Evolutionary conservation across 169 alveolate genomes (phyloP), one percentile per base, ranked within the genome.

Genomic region (Perkinsus olseni): DNA sequence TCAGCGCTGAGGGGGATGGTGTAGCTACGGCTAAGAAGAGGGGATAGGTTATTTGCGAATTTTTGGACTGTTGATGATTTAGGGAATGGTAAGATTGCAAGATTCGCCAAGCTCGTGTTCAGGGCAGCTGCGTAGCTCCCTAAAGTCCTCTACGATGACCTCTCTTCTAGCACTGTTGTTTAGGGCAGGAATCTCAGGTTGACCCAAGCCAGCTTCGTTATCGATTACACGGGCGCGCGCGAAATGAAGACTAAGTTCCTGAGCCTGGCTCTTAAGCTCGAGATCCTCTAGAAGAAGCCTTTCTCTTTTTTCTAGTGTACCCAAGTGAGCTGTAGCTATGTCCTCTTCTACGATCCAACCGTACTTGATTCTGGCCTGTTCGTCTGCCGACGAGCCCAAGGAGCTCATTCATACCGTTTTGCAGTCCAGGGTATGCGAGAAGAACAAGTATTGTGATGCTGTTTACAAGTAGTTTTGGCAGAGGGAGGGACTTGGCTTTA

Each of bases 361-460:
- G 10, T 62, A 62, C 34, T 24, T 62, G 13, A 62, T 62, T 28
- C 34, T 62, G 82, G 82, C 82, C 17, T 62, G 82, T 24, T 62
- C 82, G 31, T 62, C 82, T 8, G 82, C 82, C 17, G 82, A 62
- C 82, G 82, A 62, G 82, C 82, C 82, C 34, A 62, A 62, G 82
- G 82, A 62, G 82, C 82, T 62, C 82, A 62, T 62, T 62, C 82
- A 62, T 24, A 62, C 82, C 34, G 82, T 62, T 62, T 62, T 62
- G 34, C 82, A 62, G 82, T 62, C 82, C 31, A 13, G 82, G 17
- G 82, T 62, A 3, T 62, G 82, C 17, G 82, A 62, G 82, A 62
- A 62, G 82, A 62, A 62, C 82, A 62, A 62, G 82, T 62, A 62
- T 62, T 62, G 82, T 62, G 82, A 62, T 62, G 82, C 82, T 62